Evolutionary conservation across 257 asterid species (phyloP), one percentile per base, ranked within the genome.

Genomic region (Ballota nigra): DNA sequence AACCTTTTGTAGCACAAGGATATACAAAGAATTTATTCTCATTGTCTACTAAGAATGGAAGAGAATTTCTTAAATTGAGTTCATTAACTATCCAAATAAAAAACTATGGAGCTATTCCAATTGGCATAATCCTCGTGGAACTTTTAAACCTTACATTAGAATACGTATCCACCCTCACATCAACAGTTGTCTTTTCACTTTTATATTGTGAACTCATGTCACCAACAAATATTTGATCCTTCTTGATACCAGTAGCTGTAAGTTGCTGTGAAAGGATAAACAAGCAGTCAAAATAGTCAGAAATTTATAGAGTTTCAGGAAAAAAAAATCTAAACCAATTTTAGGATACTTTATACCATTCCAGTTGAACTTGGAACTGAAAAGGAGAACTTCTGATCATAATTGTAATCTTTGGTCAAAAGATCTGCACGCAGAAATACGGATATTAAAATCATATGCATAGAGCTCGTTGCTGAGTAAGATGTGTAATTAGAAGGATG

Each of bases 311-410:
- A 56, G 33, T 56, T 56, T 23, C 19, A 23, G 9, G 3, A 1
- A 56, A 33, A 33, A 31, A 20, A 8, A 56, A 13, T 0, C 22
- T 8, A 2, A 6, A 55, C 61, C 16, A 55, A 55, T 24, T 56
- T 56, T 23, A 56, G 63, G 24, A 10, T 11, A 56, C 8, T 23
- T 8, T 53, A 63, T 89, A 91, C 97, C 97, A 83, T 75, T 68
- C 95, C 97, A 13, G 83, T 83, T 28, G 92, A 75, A 73, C 90
- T 89, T 43, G 97, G 96, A 63, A 86, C 47, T 45, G 90, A 69
- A 61, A 91, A 73, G 76, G 91, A 83, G 79, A 91, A 81, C 83
- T 87, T 89, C 87, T 89, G 96, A 72, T 89, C 95, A 85, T 89
- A 87, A 75, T 81, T 87, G 86, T 89, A 91, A 73, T 91, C 96